Evolutionary conservation across 495 filamentous ascomycete genomes (phyloP).

Genomic region (Xylaria nigripes): DNA sequence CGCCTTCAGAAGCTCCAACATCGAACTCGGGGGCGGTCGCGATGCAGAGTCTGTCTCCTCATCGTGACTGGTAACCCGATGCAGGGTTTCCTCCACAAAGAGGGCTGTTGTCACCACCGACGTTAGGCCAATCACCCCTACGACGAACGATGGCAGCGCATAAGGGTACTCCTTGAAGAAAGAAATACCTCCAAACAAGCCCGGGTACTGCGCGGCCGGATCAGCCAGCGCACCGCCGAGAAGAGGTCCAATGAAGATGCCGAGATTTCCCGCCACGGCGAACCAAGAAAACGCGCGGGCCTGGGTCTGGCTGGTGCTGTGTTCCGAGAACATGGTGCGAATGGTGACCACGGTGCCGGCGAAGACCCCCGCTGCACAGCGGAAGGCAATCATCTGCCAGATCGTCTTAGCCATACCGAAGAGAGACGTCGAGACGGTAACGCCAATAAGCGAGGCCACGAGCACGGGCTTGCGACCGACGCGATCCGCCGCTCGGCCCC

Average conservation of each 20-base stretch:
- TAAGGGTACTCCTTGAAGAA: constrained; percentile 61
- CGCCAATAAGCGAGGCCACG: constrained; percentile 51
- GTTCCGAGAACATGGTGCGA: constrained; percentile 63
- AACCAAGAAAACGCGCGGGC: constrained; percentile 65
- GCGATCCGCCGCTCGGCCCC: constrained; percentile 58
- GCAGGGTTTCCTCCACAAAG: constrained; percentile 49
- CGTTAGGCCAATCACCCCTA: constrained; percentile 41
- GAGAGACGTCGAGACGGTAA: constrained; percentile 46
- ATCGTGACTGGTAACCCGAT: constrained; percentile 11
- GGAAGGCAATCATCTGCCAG: constrained; percentile 58
- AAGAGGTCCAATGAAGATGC: constrained; percentile 60
- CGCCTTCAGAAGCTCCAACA: constrained; percentile 46
- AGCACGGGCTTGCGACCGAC: constrained; percentile 61
- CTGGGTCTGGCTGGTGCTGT: constrained; percentile 56
- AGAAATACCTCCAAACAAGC: constrained; percentile 41
- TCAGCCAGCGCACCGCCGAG: constrained; percentile 56
- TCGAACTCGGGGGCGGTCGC: constrained; percentile 31
- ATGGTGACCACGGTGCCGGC: constrained; percentile 62
- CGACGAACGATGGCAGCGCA: constrained; percentile 49
- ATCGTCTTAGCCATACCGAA: constrained; percentile 56
- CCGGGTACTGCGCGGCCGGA: constrained; percentile 49
- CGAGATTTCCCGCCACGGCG: constrained; percentile 58
- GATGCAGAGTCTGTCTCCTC: constrained; percentile 23
- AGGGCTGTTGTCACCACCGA: constrained; percentile 41
- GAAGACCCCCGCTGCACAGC: constrained; percentile 59